Evolutionary conservation across 768 basidiomycete genomes (phyloP), one percentile per base, ranked within the genome.

Genomic region (Artomyces pyxidatus): DNA sequence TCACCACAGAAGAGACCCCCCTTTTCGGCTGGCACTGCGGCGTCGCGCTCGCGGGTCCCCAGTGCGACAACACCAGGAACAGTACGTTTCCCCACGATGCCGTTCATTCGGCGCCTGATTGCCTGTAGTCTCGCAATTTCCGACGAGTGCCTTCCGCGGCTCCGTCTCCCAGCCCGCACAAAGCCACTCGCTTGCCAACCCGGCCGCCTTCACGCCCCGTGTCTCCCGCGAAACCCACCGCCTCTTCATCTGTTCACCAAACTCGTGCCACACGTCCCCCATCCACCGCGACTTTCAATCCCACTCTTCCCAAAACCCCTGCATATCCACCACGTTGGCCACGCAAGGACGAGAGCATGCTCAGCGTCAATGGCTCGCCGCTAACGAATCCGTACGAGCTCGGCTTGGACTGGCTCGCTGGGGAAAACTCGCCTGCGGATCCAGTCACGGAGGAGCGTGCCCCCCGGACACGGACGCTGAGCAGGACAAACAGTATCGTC

Each of bases 341-440:
- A 10, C 77, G 84, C 37, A 77, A 73, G 54, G 79, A 88, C 58
- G 89, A 92, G 64, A 80, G 72, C 58, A 78, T 90, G 77, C 71
- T 90, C 43, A 87, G 87, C 58, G 65, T 85, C 17, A 91, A 92
- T 52, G 89, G 89, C 4, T 88, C 86, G 0, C 89, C 89, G 0
- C 72, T 91, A 16, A 78, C 81, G 16, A 89, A 89, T 61, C 87
- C 88, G 1, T 85, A 83, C 58, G 72, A 80, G 51, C 77, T 83
- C 56, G 83, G 81, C 17, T 60, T 80, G 39, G 69, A 74, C 32
- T 79, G 81, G 81, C 74, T 82, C 56, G 70, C 71, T 53, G 23
- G 64, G 68, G 73, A 35, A 76, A 80, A 80, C 73, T 80, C 57
- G 69, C 71, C 55, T 19, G 65, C 68, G 30, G 63, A 62, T 30